These are phyloP conservation scores for Malus hybrid DNA, from an alignment of 331 rosid species.

Conservation along the genomic window DNA sequence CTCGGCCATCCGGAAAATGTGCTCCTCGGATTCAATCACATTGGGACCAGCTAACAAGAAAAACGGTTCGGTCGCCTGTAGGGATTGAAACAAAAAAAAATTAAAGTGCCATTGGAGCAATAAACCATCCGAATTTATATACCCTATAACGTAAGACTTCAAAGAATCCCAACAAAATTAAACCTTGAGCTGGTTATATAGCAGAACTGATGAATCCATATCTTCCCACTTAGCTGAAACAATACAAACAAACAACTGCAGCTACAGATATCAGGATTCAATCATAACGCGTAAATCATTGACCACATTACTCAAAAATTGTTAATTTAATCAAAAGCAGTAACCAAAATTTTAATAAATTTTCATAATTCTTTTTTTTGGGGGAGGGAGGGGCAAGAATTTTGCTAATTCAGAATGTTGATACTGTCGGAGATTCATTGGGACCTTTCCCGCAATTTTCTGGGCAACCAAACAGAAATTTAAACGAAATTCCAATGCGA, in stretches of 20 bases:
- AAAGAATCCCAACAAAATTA: neutral
- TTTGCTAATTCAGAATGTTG: neutral
- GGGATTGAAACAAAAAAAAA: slow-evolving; percentile 11
- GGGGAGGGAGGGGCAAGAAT: neutral
- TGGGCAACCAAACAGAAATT: neutral
- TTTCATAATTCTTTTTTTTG: no score
- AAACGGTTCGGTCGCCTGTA: slow-evolving; percentile 73
- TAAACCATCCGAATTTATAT: neutral
- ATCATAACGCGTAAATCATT: neutral
- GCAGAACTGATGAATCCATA: slow-evolving; percentile 35
- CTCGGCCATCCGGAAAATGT: slow-evolving; percentile 70
- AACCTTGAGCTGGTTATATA: slow-evolving; percentile 53
- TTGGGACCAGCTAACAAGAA: slow-evolving; percentile 90
- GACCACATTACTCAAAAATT: neutral
- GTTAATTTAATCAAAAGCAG: neutral
- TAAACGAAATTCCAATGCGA: neutral
- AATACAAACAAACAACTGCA: neutral
- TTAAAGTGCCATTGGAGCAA: neutral
- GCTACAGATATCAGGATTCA: neutral
- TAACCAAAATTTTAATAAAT: neutral
- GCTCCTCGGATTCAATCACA: slow-evolving; percentile 94
- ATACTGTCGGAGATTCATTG: neutral
- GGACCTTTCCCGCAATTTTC: neutral
- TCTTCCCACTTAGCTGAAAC: slow-evolving; percentile 11
- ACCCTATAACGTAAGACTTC: neutral